Evolutionary conservation across 2,329 filamentous ascomycete genomes (phyloP).

Genomic region (Monilinia laxa): DNA sequence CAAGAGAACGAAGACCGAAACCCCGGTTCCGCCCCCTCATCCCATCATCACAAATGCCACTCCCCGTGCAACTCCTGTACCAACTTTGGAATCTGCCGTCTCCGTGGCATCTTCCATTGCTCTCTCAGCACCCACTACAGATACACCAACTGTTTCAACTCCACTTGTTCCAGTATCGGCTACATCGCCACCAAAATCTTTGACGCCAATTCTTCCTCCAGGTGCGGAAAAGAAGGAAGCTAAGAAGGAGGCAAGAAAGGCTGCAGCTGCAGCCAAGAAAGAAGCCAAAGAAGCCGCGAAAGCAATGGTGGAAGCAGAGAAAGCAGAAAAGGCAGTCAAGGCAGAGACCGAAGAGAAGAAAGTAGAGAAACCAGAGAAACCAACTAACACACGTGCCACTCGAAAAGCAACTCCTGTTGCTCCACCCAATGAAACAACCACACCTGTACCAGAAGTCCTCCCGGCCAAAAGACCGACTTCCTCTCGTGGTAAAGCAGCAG

Average conservation of each 20-base stretch:
- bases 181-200: conserved; percentile 38
- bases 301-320: conserved; percentile 3
- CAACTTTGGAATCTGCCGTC: conserved; percentile 29
- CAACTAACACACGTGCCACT: conserved; percentile 20
- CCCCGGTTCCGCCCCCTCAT: conserved; percentile 51
- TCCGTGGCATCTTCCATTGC: conserved; percentile 30
- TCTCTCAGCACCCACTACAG: conserved; percentile 24
- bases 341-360: background rate
- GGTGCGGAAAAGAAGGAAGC: conserved; percentile 33
- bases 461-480: conserved; percentile 38
- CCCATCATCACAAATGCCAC: conserved; percentile 39
- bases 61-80: conserved; percentile 36
- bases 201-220: conserved; percentile 41
- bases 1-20: conserved; percentile 58
- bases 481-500: conserved; percentile 39
- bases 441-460: conserved; percentile 27
- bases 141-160: conserved; percentile 25
- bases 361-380: conserved; percentile 14
- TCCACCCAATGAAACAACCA: conserved; percentile 28
- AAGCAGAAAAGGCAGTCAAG: conserved; percentile 1
- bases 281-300: conserved; percentile 17
- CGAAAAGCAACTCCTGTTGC: conserved; percentile 21
- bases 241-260: conserved; percentile 31
- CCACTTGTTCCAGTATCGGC: conserved; percentile 21
- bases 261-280: conserved; percentile 3